Evolutionary conservation across 768 basidiomycete genomes (phyloP), one percentile per base, ranked within the genome.

Genomic region (Mycena metata): DNA sequence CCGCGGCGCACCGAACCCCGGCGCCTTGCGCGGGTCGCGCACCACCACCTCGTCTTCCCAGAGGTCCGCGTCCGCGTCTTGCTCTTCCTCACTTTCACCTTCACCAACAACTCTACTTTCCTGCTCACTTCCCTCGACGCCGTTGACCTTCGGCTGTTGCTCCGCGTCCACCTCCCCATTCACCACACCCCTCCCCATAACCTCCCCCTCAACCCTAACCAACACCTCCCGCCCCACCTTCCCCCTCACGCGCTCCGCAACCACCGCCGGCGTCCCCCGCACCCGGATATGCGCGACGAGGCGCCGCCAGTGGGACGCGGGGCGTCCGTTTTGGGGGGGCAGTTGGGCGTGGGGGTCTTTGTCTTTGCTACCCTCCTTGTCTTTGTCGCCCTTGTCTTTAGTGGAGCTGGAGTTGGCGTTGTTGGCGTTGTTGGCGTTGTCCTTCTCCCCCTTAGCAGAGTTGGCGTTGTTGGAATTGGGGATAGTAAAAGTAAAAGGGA

Each of bases 191-290:
- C 55, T 6, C 55, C 68, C 82, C 81, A 54, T 88, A 75, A 85
- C 83, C 69, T 89, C 85, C 0, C 91, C 91, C 43, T 86, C 85
- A 63, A 82, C 87, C 46, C 91, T 75, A 4, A 80, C 72, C 59
- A 91, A 74, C 39, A 80, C 77, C 76, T 90, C 89, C 75, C 88
- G 89, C 4, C 90, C 90, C 71, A 83, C 85, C 74, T 91, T 92
- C 7, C 88, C 88, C 67, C 84, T 85, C 13, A 91, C 84, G 60
- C 91, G 80, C 50, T 84, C 82, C 55, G 78, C 70, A 5, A 78
- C 70, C n/a, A 74, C 71, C 10, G 73, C 67, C 60, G 75, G 70
- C 19, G 64, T 36, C 15, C 75, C 80, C 56, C 81, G 74, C 50
- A 76, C 79, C 49, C 80, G 76, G 33, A 85, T 74, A 60, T 81